These are phyloP conservation scores for Rutstroemia sydowiana DNA, from an alignment of 2,329 filamentous ascomycete genomes.

Conservation along the genomic window DNA sequence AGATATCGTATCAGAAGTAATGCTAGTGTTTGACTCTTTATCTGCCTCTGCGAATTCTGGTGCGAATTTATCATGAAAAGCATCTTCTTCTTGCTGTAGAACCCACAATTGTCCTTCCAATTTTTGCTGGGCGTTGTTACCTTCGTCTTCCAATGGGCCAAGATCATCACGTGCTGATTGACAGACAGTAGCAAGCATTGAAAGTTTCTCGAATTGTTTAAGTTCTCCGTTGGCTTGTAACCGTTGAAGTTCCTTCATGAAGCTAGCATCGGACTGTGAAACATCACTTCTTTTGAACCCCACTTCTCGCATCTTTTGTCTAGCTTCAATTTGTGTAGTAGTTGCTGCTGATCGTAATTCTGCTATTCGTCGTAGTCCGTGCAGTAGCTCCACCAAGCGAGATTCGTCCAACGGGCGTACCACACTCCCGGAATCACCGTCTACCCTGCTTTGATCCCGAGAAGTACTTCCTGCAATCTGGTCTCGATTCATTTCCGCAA, in stretches of 20 bases:
- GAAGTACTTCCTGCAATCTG: not conserved
- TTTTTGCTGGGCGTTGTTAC: slow-evolving; percentile 15
- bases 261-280: slow-evolving; percentile 17
- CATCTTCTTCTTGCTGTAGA: slow-evolving; percentile 16
- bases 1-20: slow-evolving; percentile 1
- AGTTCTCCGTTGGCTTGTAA: slow-evolving; percentile 15
- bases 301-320: slow-evolving; percentile 21
- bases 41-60: slow-evolving; percentile 14
- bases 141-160: slow-evolving; percentile 21
- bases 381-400: slow-evolving; percentile 15
- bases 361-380: slow-evolving; percentile 11
- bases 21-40: slow-evolving; percentile 1
- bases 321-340: slow-evolving; percentile 15
- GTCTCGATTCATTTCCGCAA: not conserved
- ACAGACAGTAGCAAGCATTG: slow-evolving; percentile 13
- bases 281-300: slow-evolving; percentile 16
- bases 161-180: slow-evolving; percentile 21
- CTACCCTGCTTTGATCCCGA: too few relatives aligned
- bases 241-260: slow-evolving; percentile 22
- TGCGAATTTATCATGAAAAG: slow-evolving; percentile 12
- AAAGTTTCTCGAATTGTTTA: slow-evolving; percentile 10
- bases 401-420: not conserved
- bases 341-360: slow-evolving; percentile 13
- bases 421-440: too few relatives aligned
- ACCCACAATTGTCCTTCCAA: slow-evolving; percentile 20